These are phyloP conservation scores for Nemania diffusa DNA, from an alignment of 2,329 filamentous ascomycete genomes.

Conservation along the genomic window DNA sequence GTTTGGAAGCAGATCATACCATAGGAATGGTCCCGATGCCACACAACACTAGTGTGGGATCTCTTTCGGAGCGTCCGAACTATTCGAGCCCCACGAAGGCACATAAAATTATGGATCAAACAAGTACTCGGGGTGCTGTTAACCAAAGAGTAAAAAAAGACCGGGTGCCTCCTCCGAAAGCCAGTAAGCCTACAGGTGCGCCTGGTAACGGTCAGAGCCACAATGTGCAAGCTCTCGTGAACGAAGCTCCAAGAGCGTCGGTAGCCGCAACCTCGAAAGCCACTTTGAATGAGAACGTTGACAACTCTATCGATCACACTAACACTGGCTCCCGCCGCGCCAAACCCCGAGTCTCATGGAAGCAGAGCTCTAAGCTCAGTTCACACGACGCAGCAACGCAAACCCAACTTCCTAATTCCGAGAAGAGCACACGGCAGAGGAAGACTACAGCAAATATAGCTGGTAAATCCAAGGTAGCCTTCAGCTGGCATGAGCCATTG, in stretches of 20 bases:
- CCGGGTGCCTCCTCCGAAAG: not conserved
- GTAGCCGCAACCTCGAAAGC: not conserved
- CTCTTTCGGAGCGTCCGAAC: not conserved
- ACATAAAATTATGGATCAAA: not conserved
- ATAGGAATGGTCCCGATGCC: not conserved
- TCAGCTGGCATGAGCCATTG: conserved; percentile 32
- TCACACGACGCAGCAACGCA: not conserved
- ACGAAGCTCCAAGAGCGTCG: not conserved
- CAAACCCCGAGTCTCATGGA: not conserved
- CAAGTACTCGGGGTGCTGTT: not conserved
- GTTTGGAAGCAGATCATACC: not conserved
- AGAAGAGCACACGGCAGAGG: not conserved
- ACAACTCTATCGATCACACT: not conserved
- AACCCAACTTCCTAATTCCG: not conserved
- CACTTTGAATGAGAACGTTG: not conserved
- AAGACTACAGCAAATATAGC: not conserved
- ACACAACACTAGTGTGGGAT: not conserved
- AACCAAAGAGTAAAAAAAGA: not conserved
- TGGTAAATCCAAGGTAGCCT: not conserved
- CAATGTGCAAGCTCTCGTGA: not conserved
- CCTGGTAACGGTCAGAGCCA: not conserved
- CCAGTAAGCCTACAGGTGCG: not conserved
- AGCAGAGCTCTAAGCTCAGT: not conserved
- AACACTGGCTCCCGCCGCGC: not conserved
- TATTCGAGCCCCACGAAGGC: not conserved